Evolutionary conservation across 176 grass and related monocot genomes (phyloP).

Genomic region (Phoenix roebelenii): DNA sequence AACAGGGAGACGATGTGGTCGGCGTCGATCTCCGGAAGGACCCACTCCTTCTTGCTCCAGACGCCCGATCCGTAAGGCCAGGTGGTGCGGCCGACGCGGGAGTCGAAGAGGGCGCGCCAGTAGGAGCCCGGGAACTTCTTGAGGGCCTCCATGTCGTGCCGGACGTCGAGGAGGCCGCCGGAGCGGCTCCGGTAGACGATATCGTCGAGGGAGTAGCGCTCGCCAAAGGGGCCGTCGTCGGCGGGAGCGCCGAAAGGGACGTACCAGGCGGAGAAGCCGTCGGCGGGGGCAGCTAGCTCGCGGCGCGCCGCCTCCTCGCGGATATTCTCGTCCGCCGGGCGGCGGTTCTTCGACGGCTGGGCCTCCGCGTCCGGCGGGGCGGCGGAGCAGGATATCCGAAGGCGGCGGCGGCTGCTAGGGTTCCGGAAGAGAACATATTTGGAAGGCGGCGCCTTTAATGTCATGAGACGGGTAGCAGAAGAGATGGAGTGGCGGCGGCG

Average conservation of each 20-base stretch:
- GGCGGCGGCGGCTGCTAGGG: conserved; percentile 12
- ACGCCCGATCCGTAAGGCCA: conserved; percentile 98
- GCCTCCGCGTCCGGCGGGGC: background rate
- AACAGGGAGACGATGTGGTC: conserved; percentile 95
- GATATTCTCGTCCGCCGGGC: conserved; percentile 76
- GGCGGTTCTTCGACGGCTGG: conserved; percentile 30
- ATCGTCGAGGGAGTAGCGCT: conserved; percentile 89
- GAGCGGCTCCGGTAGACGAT: conserved; percentile 87
- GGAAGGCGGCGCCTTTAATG: background rate
- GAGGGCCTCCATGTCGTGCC: conserved; percentile 66
- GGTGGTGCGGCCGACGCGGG: conserved; percentile 64
- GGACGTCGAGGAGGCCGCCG: conserved; percentile 78
- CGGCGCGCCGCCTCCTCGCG: conserved; percentile 73
- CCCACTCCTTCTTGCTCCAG: conserved; percentile 98
- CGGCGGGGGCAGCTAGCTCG: conserved; percentile 20
- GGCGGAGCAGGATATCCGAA: conserved; percentile 34
- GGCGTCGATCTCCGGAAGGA: conserved; percentile 69
- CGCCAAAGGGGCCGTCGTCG: conserved; percentile 18
- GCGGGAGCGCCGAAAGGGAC: conserved; percentile 18
- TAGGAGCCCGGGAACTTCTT: conserved; percentile 55
- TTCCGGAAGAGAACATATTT: conserved; percentile 5
- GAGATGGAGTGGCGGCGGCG: conserved; percentile 20
- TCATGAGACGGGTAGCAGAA: background rate
- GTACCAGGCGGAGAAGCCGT: conserved; percentile 54
- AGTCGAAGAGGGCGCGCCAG: conserved; percentile 86